Evolutionary conservation across 805 yeast genomes (phyloP).

Genomic region (Saturnispora dispora): DNA sequence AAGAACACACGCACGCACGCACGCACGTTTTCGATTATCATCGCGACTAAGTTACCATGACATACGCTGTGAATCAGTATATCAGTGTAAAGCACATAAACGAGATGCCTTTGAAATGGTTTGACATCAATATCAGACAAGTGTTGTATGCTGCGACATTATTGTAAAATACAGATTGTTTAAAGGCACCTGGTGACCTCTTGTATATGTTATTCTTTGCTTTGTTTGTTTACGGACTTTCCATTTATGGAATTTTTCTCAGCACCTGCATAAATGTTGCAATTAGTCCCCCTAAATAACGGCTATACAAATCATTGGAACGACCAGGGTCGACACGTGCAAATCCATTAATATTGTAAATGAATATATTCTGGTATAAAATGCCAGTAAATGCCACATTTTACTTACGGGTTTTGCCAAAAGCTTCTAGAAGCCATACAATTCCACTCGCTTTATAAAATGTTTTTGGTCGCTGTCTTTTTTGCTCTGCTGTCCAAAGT

Average conservation of each 20-base stretch:
- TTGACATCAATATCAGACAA: too few species aligned
- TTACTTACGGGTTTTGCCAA: too few species aligned
- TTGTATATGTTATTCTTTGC: neutral
- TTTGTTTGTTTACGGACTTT: too few species aligned
- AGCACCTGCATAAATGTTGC: neutral
- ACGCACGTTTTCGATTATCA: too few species aligned
- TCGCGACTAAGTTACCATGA: too few species aligned
- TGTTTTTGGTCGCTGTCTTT: conserved; percentile 6
- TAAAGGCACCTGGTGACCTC: too few species aligned
- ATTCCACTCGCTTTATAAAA: neutral
- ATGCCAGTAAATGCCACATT: neutral
- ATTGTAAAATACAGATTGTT: too few species aligned
- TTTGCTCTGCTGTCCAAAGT: conserved; percentile 6
- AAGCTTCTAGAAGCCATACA: neutral
- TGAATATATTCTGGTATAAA: neutral
- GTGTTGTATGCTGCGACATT: too few species aligned
- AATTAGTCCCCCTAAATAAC: neutral
- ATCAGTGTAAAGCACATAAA: too few species aligned
- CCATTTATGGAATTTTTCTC: neutral
- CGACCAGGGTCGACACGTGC: neutral
- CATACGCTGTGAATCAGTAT: too few species aligned
- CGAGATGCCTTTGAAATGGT: too few species aligned
- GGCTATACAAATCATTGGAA: neutral
- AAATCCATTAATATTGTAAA: neutral
- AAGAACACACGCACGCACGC: too few species aligned